phyloP scores from a whole-genome alignment of 2,329 filamentous ascomycete species.

The Cladosporium velox region DNA sequence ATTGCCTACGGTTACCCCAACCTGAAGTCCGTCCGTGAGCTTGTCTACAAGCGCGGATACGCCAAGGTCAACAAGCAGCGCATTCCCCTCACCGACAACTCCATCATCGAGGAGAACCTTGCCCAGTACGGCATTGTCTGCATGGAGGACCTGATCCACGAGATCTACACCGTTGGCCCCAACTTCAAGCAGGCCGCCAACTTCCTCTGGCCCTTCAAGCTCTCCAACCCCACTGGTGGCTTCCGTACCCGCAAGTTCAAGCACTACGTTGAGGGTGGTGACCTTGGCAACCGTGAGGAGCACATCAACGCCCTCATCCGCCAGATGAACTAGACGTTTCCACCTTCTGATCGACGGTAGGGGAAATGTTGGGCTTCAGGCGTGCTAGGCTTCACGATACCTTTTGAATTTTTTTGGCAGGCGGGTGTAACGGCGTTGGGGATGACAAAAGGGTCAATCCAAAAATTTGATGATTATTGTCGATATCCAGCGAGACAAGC shows the following conservation, averaged over 20 bases:
- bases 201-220: conserved; percentile 99
- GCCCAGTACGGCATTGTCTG: conserved; percentile 99
- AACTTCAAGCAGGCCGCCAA: conserved; percentile 98
- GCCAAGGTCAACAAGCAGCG: conserved; percentile 99
- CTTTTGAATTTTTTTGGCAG: conserved; percentile 18
- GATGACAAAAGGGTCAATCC: conserved; percentile 13
- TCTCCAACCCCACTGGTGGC: conserved; percentile 95
- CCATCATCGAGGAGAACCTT: conserved; percentile 93
- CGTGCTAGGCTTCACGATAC: conserved; percentile 20
- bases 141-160: conserved; percentile 98
- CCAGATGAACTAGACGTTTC: conserved; percentile 85
- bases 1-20: conserved; percentile 99
- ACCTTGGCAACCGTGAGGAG: conserved; percentile 97
- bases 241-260: conserved; percentile 98
- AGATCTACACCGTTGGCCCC: conserved; percentile 97
- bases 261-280: conserved; percentile 98
- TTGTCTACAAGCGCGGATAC: conserved; percentile 99
- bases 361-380: conserved; percentile 16
- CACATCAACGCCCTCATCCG: conserved; percentile 94
- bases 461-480: conserved; percentile 20
- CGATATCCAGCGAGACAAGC: conserved; percentile 17
- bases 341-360: conserved; percentile 8
- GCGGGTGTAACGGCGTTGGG: conserved; percentile 20
- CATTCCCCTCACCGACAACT: conserved; percentile 93
- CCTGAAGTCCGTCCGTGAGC: conserved; percentile 98